phyloP scores from a whole-genome alignment of 306 rosid species.

The Morella rubra region DNA sequence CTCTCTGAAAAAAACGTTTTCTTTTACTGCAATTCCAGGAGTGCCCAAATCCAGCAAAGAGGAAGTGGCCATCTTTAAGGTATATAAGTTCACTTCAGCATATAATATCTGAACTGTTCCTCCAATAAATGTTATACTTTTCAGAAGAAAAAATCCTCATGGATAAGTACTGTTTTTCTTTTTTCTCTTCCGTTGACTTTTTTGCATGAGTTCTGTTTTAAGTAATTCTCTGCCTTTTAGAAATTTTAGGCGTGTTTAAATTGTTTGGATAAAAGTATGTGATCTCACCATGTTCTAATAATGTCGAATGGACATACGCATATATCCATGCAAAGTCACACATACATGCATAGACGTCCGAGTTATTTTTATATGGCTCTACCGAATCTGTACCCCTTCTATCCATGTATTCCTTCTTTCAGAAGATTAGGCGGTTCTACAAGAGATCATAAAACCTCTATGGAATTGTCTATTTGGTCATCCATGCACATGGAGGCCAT shows the following conservation, averaged over 20 bases:
- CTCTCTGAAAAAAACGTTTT: slow-evolving; percentile 26
- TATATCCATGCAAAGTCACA: background rate
- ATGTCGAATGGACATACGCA: background rate
- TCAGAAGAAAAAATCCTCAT: background rate
- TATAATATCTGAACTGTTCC: background rate
- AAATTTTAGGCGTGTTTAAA: background rate
- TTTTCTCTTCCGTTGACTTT: too few species aligned
- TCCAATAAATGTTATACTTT: background rate
- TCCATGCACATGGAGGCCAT: slow-evolving; percentile 51
- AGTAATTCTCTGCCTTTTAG: background rate
- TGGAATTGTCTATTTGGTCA: slow-evolving; percentile 47
- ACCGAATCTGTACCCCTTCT: background rate
- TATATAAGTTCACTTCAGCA: slow-evolving; percentile 17
- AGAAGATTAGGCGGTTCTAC: slow-evolving; percentile 62
- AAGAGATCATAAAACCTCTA: slow-evolving; percentile 46
- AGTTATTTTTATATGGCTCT: background rate
- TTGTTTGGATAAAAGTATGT: background rate
- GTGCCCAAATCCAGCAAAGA: slow-evolving; percentile 45
- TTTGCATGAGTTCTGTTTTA: background rate
- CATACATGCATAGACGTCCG: background rate
- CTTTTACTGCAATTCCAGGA: slow-evolving; percentile 45
- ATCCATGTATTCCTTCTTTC: slow-evolving; percentile 13
- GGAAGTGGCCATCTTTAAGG: slow-evolving; percentile 57
- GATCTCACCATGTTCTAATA: background rate
- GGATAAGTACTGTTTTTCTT: background rate